Base-by-base conservation (phyloP, 2,329 filamentous ascomycete genomes). In the Pestalotiopsis sp. region DNA sequence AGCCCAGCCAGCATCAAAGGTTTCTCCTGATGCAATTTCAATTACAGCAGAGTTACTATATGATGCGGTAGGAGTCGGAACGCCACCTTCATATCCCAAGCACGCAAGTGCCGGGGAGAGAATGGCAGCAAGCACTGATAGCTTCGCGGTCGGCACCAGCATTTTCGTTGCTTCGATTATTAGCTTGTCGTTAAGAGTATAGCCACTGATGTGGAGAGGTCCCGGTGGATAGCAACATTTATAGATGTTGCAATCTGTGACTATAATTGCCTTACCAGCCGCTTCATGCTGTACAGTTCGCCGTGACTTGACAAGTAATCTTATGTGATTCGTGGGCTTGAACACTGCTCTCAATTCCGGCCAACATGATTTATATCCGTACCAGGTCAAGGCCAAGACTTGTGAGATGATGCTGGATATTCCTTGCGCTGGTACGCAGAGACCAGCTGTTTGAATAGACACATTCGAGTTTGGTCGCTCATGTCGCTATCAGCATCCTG, bases 1-100 rank as follows among this genome's bases (percentile, higher is more conserved):
- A 17, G 75, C 74, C 78, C 77, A 80, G 52, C 74, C 73, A 52
- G 76, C 79, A 66, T 80, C 79, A 66, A 75, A 81, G n/a, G 75
- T 74, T 59, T 76, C 63, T 4, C 77, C 76, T 4, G 78, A 74
- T 52, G 70, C 67, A 59, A 79, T 73, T 69, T 73, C 75, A 62
- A 80, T 79, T 12, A 78, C 76, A 1, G 71, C 69, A 52, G 73
- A 75, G 62, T 73, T 76, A 36, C 72, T 69, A 65, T 76, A 74
- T 7, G 70, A 73, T 9, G 70, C 69, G 0, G 75, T 75, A 1
- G 75, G 70, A n/a, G 68, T 71, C 57, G 78, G 78, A 7, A 79
- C 31, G 45, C 78, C 78, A 4, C 76, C 78, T 25, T 76, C 74
- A 62, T 77, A 77, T 20, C 75, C 78, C 60, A 75, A 62, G 67